Conservation (phyloP, 805 yeast species). For the Pichia ethanolica region DNA sequence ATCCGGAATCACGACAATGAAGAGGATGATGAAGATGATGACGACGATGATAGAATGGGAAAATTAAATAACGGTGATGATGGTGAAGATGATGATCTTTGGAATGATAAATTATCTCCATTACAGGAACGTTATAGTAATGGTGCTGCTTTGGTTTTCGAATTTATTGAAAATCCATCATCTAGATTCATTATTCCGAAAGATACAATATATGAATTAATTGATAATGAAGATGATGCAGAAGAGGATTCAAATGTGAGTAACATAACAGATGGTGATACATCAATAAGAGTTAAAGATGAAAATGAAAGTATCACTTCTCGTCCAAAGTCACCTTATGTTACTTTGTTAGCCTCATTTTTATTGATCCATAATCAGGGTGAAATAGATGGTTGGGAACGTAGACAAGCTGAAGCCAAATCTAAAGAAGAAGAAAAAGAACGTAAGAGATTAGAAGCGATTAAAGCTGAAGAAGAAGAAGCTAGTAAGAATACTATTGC, state of each 20-base stretch:
- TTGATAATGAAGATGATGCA: constrained; percentile 21
- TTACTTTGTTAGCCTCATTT: constrained; percentile 42
- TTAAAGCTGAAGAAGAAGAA: constrained; percentile 14
- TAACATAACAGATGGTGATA: constrained; percentile 3
- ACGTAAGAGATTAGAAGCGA: constrained; percentile 17
- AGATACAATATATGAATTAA: constrained; percentile 63
- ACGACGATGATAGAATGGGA: constrained; percentile 8
- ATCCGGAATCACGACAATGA: too few relatives aligned
- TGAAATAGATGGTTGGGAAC: constrained; percentile 41
- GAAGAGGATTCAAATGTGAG: constrained; percentile 8
- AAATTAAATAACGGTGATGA: constrained; percentile 13
- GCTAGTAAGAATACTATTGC: constrained; percentile 9
- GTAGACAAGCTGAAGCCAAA: constrained; percentile 24
- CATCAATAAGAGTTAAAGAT: constrained; percentile 14
- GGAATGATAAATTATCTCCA: constrained; percentile 60
- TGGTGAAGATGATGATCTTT: constrained; percentile 16
- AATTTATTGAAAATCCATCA: constrained; percentile 71
- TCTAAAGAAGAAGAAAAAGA: constrained; percentile 19
- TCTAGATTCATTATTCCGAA: constrained; percentile 72
- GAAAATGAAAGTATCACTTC: background rate
- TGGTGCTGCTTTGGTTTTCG: constrained; percentile 74
- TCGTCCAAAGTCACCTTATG: constrained; percentile 15
- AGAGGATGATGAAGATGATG: constrained; percentile 11
- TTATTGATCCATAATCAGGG: constrained; percentile 43
- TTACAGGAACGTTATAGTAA: constrained; percentile 66